phyloP scores from a whole-genome alignment of 805 yeast species.

The Trichomonascus vanleenenianus region DNA sequence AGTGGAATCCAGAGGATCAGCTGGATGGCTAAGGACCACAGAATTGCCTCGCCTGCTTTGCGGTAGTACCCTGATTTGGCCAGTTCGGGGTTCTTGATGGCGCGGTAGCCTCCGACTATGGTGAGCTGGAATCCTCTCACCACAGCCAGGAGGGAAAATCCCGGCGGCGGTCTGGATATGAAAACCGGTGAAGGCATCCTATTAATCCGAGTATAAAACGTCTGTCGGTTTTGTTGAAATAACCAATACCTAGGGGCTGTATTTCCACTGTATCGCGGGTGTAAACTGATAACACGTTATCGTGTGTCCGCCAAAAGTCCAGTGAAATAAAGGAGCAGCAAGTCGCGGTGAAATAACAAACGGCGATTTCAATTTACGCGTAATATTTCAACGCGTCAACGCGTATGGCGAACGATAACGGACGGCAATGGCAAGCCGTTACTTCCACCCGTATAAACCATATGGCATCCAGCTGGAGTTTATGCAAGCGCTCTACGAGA shows the following conservation, averaged over 20 bases:
- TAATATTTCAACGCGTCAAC: background rate
- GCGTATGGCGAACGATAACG: background rate
- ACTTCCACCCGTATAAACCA: conserved; percentile 75
- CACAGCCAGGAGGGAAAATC: conserved; percentile 42
- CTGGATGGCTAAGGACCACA: conserved; percentile 34
- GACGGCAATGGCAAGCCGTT: conserved; percentile 21
- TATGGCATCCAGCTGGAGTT: conserved; percentile 69
- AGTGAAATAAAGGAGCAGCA: too few species aligned
- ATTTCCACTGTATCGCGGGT: too few species aligned
- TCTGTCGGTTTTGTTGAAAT: too few species aligned
- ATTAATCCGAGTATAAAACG: too few species aligned
- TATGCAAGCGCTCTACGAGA: conserved; percentile 66
- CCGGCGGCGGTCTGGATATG: conserved; percentile 48
- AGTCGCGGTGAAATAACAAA: too few species aligned
- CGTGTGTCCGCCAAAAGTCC: too few species aligned
- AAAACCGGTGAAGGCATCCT: conserved; percentile 54
- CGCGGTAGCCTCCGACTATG: conserved; percentile 40
- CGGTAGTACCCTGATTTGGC: conserved; percentile 30
- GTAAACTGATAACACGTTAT: too few species aligned
- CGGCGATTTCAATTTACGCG: too few species aligned
- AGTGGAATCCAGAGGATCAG: conserved; percentile 27
- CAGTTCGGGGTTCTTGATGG: conserved; percentile 38
- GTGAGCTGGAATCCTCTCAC: conserved; percentile 48
- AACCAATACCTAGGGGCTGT: too few species aligned
- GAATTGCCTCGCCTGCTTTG: conserved; percentile 32